Percentiles rank a stretch among this genome's conserved stretches.
Evolutionary conservation across 2,329 filamentous ascomycete genomes (phyloP).

Genomic region (Diaporthe vexans): DNA sequence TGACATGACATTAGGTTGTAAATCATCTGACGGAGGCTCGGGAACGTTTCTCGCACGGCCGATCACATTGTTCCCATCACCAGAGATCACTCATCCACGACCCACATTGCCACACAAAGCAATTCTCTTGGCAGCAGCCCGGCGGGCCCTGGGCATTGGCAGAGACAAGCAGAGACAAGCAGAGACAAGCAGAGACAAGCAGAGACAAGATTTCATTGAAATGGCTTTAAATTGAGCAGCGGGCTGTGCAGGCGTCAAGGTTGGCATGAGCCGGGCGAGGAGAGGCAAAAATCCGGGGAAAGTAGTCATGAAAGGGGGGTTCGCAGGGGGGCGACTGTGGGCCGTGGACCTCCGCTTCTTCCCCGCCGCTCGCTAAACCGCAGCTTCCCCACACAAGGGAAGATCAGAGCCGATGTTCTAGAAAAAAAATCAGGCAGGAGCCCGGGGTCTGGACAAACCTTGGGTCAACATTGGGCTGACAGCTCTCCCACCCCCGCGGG

Average conservation of each 20-base stretch:
- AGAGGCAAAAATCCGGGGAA: conserved; percentile 22
- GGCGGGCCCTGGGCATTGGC: conserved; percentile 12
- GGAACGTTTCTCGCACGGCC: too few relatives aligned
- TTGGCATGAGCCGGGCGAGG: conserved; percentile 21
- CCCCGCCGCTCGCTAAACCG: conserved; percentile 6
- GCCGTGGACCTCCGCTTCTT: conserved; percentile 9
- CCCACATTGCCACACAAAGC: background rate
- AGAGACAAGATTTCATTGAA: conserved; percentile 12
- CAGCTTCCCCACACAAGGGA: conserved; percentile 21
- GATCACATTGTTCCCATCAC: too few relatives aligned
- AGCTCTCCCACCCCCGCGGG: conserved; percentile 16
- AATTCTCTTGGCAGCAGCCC: background rate
- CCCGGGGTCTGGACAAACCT: conserved; percentile 3
- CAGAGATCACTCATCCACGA: background rate
- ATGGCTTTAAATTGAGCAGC: conserved; percentile 31
- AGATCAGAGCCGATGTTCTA: conserved; percentile 22
- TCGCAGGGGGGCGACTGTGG: conserved; percentile 4
- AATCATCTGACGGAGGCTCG: background rate
- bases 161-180: conserved; percentile 1
- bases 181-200: conserved; percentile 1
- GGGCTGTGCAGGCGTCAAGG: conserved; percentile 23
- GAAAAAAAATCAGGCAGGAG: conserved; percentile 21
- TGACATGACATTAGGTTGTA: conserved; percentile 25
- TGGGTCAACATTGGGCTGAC: conserved; percentile 30
- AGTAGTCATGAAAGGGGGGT: conserved; percentile 5